A percentile compares a stretch with the other conserved stretches of the same genome.
These are phyloP conservation scores for Ostreobium quekettii DNA, from an alignment of 139 green algal species.

Conservation along the genomic window DNA sequence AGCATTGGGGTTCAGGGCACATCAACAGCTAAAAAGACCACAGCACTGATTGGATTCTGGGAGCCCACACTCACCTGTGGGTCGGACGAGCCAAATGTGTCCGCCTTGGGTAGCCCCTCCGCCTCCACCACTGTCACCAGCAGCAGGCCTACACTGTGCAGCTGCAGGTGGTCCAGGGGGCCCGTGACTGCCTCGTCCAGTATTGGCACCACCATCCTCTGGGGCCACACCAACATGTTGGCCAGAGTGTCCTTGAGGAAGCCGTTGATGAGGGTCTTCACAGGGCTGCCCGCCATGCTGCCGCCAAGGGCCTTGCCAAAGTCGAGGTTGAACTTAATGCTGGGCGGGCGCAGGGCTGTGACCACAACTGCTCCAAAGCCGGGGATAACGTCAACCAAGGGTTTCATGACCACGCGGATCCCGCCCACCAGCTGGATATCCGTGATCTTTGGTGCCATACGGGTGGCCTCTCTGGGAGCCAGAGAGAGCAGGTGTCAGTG, in stretches of 20 bases:
- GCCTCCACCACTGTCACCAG: slow-evolving; percentile 19
- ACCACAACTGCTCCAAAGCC: slow-evolving; percentile 57
- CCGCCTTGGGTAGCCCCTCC: slow-evolving; percentile 3
- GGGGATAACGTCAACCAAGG: slow-evolving; percentile 59
- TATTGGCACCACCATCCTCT: slow-evolving; percentile 22
- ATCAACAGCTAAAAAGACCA: background rate
- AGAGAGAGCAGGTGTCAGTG: too few species aligned
- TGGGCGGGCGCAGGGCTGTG: slow-evolving; percentile 13
- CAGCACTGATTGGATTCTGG: background rate
- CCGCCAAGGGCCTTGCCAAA: slow-evolving; percentile 25
- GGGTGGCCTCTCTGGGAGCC: slow-evolving; percentile 39
- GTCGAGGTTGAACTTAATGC: slow-evolving; percentile 16
- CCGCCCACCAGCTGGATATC: slow-evolving; percentile 66
- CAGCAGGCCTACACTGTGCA: slow-evolving; percentile 27
- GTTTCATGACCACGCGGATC: slow-evolving; percentile 44
- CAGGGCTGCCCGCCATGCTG: slow-evolving; percentile 20
- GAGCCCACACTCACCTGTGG: background rate
- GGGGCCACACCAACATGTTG: slow-evolving; percentile 32
- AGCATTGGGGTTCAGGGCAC: too few species aligned
- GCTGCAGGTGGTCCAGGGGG: slow-evolving; percentile 23
- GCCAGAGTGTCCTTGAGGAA: slow-evolving; percentile 33
- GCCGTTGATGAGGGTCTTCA: slow-evolving; percentile 27
- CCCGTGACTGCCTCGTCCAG: slow-evolving; percentile 18
- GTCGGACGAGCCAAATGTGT: slow-evolving; percentile 6
- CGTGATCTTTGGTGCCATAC: slow-evolving; percentile 72